Percentiles rank a stretch among this genome's conserved stretches.
Conservation (phyloP, 1,139 yeast species). For the Geotrichum klebahnii region DNA sequence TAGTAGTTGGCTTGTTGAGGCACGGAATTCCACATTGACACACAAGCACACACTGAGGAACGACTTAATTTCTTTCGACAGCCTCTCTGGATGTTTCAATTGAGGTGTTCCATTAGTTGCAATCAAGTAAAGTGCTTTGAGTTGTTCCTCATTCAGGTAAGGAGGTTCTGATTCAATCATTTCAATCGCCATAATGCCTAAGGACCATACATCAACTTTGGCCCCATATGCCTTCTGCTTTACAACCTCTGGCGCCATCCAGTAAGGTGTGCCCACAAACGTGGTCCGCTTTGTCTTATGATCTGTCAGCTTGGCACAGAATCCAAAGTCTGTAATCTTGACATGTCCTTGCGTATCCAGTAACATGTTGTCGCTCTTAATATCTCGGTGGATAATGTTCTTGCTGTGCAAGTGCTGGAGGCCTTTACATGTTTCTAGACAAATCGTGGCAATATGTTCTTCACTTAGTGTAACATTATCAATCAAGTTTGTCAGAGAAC, state of each 20-base stretch:
- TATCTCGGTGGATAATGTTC: slow-evolving; percentile 92
- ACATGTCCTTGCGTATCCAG: slow-evolving; percentile 83
- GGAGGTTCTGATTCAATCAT: slow-evolving; percentile 99
- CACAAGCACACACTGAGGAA: slow-evolving; percentile 89
- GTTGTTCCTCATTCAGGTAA: slow-evolving; percentile 92
- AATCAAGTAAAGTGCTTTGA: slow-evolving; percentile 80
- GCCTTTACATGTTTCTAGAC: slow-evolving; percentile 87
- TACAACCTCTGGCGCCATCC: slow-evolving; percentile 99
- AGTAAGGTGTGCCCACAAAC: slow-evolving; percentile 98
- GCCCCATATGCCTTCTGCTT: slow-evolving; percentile 94
- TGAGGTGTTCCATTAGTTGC: slow-evolving; percentile 98
- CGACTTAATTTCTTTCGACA: slow-evolving; percentile 75
- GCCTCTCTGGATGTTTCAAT: slow-evolving; percentile 75
- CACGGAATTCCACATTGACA: slow-evolving; percentile 90
- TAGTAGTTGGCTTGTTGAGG: slow-evolving; percentile 80
- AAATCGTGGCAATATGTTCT: slow-evolving; percentile 85
- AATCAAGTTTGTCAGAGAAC: slow-evolving; percentile 83
- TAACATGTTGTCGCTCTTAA: slow-evolving; percentile 88
- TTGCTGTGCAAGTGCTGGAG: slow-evolving; percentile 84
- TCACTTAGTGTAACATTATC: slow-evolving; percentile 67
- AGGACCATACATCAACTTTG: slow-evolving; percentile 95
- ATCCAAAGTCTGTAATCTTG: slow-evolving; percentile 95
- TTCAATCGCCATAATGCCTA: slow-evolving; percentile 97
- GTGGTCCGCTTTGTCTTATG: slow-evolving; percentile 92
- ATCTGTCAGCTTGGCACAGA: slow-evolving; percentile 92